Evolutionary conservation across 805 yeast species (phyloP), one percentile per base, ranked within the genome.

Genomic region (Torulaspora maleeae): DNA sequence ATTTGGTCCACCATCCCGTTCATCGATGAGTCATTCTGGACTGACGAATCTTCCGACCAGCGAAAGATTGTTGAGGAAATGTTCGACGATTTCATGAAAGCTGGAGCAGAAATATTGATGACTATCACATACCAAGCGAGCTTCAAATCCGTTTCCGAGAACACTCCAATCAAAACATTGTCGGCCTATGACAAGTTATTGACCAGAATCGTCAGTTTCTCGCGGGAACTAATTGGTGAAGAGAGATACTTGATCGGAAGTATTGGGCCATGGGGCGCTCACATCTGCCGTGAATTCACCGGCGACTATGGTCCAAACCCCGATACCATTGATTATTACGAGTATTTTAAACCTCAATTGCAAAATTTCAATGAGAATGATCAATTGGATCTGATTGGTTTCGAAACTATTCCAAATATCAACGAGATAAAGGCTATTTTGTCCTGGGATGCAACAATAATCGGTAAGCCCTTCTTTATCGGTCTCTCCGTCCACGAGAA

Each of bases 201-300:
- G 39, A 50, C 41, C n/a, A 54, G 47, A 25, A 63, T 63, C 17
- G 56, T 55, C 7, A 9, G 33, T 1, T 61, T 60, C 39, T 50
- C 56, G 1, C 49, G 63, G 8, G 43, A 41, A 5, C 54, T 60
- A 36, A 51, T 58, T 13, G 65, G 63, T 19, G 52, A 52, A 5
- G 57, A 56, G n/a, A 52, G 46, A 38, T 59, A 56, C 38, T 43
- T 60, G 30, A 51, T 60, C 2, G 95, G 86, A 0, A 77, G 86
- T 5, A 64, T 86, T 29, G 95, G 95, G 0, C 88, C 95, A 0
- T 86, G 78, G 61, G 95, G 91, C 1, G 85, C 90, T 0, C 79
- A 67, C 52, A 57, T 82, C 27, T 79, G 83, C 25, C 71, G 82
- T 0, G 95, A 86, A 55, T 86, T 82, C 55, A 78, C 82, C 2